Evolutionary conservation across 208 protist genomes (phyloP), one percentile per base, ranked within the genome.

Genomic region (Acanthamoeba sp.): DNA sequence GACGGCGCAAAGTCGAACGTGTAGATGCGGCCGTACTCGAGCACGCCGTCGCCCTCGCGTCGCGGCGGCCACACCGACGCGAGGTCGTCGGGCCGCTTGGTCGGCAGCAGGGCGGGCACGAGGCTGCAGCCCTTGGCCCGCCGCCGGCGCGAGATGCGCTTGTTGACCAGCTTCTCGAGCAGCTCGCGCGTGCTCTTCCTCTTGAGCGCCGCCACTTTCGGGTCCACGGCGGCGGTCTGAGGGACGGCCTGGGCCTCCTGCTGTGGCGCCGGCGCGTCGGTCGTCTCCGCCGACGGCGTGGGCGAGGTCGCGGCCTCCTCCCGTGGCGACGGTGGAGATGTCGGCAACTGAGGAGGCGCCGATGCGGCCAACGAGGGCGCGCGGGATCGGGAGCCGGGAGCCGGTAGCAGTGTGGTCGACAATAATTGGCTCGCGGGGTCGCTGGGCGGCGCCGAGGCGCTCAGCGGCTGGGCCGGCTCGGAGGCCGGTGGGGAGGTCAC

Each of bases 41-140:
- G 55, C 22, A 91, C 12, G 50, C 84, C 59, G 36, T 91, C 59
- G 84, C 55, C 84, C 50, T 91, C 59, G 32, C 84, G 45, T 34
- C 55, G 55, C 34, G 50, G 45, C 38, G 50, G 55, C 45, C 45
- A 89, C 32, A 89, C 22, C 45, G 50, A 62, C 9, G 55, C 82
- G 7, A 71, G 34, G 34, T 91, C 42, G 40, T 69, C 59, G 42
- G 50, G 84, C 52, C 24, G 50, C 50, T 69, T 69, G 50, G 32
- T 34, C 9, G 88, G 57, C 27, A 93, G 88, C 40, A 93, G 64
- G 29, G 88, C 59, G 20, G 88, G 88, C 27, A 93, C 45, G 29
- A 93, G 64, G 22, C 88, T 93, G 69, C 29, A 93, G 34, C 88
- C 88, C 45, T 50, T 80, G 36, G 16, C 6, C 38, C 40, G 32